phyloP scores from a whole-genome alignment of 2,329 filamentous ascomycete genomes.

The Pseudovirgaria hyperparasitica region DNA sequence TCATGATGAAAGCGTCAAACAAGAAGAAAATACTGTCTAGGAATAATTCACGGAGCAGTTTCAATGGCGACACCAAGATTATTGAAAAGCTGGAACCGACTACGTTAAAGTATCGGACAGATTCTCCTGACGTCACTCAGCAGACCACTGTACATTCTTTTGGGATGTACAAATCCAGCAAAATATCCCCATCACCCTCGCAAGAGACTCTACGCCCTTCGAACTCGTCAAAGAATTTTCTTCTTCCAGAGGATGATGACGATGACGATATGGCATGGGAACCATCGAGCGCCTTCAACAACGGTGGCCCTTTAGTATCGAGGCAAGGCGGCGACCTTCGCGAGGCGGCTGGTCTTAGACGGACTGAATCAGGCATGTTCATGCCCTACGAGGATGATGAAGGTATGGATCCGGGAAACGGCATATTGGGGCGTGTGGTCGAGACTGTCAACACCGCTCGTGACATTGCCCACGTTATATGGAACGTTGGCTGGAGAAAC shows the following conservation, averaged over 20 bases:
- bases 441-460: conserved; percentile 59
- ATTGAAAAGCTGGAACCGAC: conserved; percentile 83
- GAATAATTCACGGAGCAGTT: conserved; percentile 43
- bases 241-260: conserved; percentile 47
- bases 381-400: conserved; percentile 76
- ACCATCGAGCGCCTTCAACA: conserved; percentile 23
- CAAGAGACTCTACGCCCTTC: conserved; percentile 70
- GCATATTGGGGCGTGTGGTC: conserved; percentile 65
- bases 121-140: conserved; percentile 56
- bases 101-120: conserved; percentile 71
- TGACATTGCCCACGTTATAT: conserved; percentile 53
- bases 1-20: conserved; percentile 66
- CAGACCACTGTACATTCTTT: conserved; percentile 29
- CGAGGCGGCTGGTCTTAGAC: conserved; percentile 46
- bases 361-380: conserved; percentile 80
- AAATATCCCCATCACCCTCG: conserved; percentile 60
- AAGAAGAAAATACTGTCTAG: conserved; percentile 37
- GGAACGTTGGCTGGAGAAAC: conserved; percentile 52
- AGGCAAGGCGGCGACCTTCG: conserved; percentile 11
- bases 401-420: conserved; percentile 40
- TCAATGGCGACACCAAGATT: conserved; percentile 59
- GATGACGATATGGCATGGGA: conserved; percentile 33
- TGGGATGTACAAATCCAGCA: conserved; percentile 32
- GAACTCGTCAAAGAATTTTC: conserved; percentile 51
- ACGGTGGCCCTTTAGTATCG: conserved; percentile 11